A percentile compares a stretch with the other conserved stretches of the same genome.
These are phyloP conservation scores for Nosema muscidifuracis DNA, from an alignment of 371 early-diverging fungal genomes.

Conservation along the genomic window DNA sequence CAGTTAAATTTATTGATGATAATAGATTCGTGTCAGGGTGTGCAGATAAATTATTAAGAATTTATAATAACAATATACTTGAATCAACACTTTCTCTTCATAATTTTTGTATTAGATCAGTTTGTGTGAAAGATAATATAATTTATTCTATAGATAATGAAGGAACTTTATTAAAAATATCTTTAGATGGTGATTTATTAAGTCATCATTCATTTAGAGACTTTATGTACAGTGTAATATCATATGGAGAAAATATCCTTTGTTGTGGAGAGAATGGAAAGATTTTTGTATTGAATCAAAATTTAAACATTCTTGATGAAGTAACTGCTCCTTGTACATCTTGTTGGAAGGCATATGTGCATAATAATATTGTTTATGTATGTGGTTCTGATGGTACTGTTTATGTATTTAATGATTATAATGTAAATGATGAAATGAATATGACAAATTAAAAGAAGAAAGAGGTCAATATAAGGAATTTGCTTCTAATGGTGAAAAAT, in stretches of 20 bases:
- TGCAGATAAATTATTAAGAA: conserved; percentile 51
- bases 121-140: conserved; percentile 34
- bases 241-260: conserved; percentile 16
- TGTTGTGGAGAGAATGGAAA: conserved; percentile 59
- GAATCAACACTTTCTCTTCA: conserved; percentile 39
- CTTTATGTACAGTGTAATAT: conserved; percentile 45
- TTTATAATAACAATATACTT: conserved; percentile 39
- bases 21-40: conserved; percentile 55
- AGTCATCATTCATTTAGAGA: conserved; percentile 30
- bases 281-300: conserved; percentile 37
- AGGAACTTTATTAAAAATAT: conserved; percentile 50
- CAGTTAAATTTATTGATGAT: conserved; percentile 35
- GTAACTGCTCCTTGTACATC: conserved; percentile 31
- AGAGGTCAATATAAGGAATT: conserved; percentile 15
- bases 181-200: conserved; percentile 37
- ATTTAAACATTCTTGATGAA: conserved; percentile 29
- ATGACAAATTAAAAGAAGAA: background rate
- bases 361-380: conserved; percentile 34
- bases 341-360: conserved; percentile 45
- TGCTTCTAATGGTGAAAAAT: conserved; percentile 27
- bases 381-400: conserved; percentile 55
- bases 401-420: conserved; percentile 39
- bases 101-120: conserved; percentile 48
- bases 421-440: background rate
- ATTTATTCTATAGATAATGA: conserved; percentile 58